Conservation (phyloP, 371 early-diverging fungal genomes). For the Capillidium heterosporum region DNA sequence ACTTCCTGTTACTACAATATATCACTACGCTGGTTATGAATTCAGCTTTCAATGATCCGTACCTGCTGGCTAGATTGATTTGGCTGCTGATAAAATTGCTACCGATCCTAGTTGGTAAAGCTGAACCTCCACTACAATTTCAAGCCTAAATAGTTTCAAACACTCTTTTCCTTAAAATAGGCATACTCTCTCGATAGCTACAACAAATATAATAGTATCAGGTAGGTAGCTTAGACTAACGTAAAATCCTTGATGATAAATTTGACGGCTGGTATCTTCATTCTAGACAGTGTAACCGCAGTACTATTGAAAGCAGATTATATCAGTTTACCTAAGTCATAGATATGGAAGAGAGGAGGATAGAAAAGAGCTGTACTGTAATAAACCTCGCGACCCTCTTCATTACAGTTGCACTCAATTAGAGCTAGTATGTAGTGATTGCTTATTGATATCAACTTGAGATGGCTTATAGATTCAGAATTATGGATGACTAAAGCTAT, state of each 20-base stretch:
- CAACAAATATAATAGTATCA: neutral
- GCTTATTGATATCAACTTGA: neutral
- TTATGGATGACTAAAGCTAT: neutral
- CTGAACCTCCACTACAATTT: neutral
- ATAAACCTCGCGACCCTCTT: neutral
- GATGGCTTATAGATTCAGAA: neutral
- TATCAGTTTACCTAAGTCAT: neutral
- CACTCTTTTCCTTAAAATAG: neutral
- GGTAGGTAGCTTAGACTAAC: neutral
- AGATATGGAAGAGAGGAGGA: neutral
- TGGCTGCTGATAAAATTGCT: neutral
- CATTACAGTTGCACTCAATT: neutral
- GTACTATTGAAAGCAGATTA: neutral
- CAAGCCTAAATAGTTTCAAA: neutral
- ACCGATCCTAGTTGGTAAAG: neutral
- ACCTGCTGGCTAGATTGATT: neutral
- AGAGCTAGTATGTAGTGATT: neutral
- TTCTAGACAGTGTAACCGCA: neutral
- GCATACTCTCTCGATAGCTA: neutral
- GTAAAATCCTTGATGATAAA: neutral
- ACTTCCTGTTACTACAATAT: neutral
- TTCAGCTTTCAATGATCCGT: neutral
- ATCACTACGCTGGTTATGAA: neutral
- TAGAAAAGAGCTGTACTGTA: neutral
- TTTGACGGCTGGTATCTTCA: too few relatives aligned